Base-by-base conservation (phyloP, 345 rosid genomes). In the Camelina sativa region DNA sequence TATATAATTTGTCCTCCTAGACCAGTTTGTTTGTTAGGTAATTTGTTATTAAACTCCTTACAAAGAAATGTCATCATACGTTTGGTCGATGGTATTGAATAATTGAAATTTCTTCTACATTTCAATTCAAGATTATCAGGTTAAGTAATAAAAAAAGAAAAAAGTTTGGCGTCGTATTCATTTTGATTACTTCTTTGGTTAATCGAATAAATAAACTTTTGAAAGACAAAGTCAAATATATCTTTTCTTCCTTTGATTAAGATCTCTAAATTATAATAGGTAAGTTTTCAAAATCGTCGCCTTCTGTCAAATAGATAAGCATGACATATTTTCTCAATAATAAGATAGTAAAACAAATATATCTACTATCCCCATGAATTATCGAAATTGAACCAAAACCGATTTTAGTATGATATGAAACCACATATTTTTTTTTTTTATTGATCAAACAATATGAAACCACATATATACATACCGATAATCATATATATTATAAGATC, bases 151-250 rank as follows among this genome's bases (percentile, higher is more conserved):
- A 48, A 16, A 50, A 19, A 28, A 28, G 30, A 28, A 28, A 28
- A 47, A 7, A 7, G 3, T 6, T 4, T 4, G 30, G 43, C 23
- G 46, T 17, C 25, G 43, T 11, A 38, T 23, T 61, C 60, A 48
- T 37, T 19, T 60, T 48, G 34, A 34, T 15, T 71, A 11, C 28
- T 34, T 48, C 11, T 37, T 22, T 61, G 28, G 50, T 71, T 48
- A 22, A n/a, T 22, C 11, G 50, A 20, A 51, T 13, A 46, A 4
- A 41, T 22, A 6, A 34, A 11, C 12, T 0, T 17, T 37, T 37
- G 60, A 61, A 61, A 71, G 60, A 50, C 52, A 62, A 38, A 62
- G 76, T 62, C 76, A 72, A 37, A 17, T 25, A 11, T 32, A 72
- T n/a, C 0, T 51, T 38, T 58, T 57, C 73, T 52, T 25, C 19